These are phyloP conservation scores for Metschnikowia kunwiensis DNA, from an alignment of 805 yeast species.

Conservation along the genomic window DNA sequence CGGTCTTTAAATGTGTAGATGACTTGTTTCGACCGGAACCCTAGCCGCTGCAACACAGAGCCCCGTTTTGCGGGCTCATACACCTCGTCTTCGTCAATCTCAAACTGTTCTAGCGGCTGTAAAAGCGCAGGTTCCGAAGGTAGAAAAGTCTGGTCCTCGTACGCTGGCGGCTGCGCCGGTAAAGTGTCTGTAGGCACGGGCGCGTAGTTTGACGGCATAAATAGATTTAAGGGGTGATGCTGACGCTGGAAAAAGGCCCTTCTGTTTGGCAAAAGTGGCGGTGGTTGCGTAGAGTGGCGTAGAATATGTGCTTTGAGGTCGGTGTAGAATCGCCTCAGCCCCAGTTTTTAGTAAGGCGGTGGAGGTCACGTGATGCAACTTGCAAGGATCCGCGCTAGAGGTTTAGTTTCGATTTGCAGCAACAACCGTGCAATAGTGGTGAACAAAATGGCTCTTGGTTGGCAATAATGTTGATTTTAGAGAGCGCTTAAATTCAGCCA, in stretches of 20 bases:
- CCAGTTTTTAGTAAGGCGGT: background rate
- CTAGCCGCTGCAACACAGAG: conserved; percentile 36
- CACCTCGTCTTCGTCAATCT: conserved; percentile 32
- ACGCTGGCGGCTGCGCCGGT: conserved; percentile 14
- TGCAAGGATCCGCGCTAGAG: too few relatives aligned
- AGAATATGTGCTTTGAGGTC: too few relatives aligned
- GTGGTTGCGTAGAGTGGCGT: too few relatives aligned
- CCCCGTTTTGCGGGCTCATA: conserved; percentile 20
- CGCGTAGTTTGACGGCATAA: conserved; percentile 3
- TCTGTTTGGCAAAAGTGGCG: too few relatives aligned
- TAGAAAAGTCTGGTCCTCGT: conserved; percentile 3
- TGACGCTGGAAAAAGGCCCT: too few relatives aligned
- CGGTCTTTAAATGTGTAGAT: conserved; percentile 35
- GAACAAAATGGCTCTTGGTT: too few relatives aligned
- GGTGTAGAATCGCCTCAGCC: background rate
- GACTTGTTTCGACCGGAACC: conserved; percentile 31
- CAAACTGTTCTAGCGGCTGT: conserved; percentile 31
- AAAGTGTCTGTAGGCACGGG: conserved; percentile 1
- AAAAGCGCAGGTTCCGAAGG: background rate
- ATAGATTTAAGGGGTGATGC: too few relatives aligned
- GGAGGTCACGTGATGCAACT: too few relatives aligned
- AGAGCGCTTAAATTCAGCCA: too few relatives aligned
- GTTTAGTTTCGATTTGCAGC: too few relatives aligned
- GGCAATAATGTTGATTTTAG: too few relatives aligned
- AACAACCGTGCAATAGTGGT: too few relatives aligned